Evolutionary conservation across 139 green algal genomes (phyloP).

Genomic region (Pleodorina starrii): DNA sequence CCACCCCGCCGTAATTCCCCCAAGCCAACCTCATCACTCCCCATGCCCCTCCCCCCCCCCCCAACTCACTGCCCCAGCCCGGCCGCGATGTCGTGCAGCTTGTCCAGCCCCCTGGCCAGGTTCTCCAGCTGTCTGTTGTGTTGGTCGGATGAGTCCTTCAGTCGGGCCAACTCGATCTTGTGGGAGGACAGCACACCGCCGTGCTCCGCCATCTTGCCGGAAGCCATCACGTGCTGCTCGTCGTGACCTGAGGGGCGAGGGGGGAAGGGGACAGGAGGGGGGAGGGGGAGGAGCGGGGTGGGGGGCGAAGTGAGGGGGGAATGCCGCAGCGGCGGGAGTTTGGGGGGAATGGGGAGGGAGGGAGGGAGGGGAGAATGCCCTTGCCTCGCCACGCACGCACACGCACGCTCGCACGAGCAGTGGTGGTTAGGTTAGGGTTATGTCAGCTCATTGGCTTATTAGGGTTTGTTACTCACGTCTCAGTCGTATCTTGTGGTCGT

Average conservation of each 20-base stretch:
- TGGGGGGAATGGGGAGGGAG: no score
- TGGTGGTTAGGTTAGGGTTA: no score
- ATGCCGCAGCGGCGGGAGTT: no score
- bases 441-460: no score
- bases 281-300: background rate
- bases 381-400: no score
- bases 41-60: background rate
- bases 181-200: background rate
- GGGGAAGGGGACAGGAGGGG: background rate
- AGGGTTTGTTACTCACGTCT: slow-evolving; percentile 50
- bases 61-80: slow-evolving; percentile 20
- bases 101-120: slow-evolving; percentile 16
- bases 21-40: background rate
- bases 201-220: slow-evolving; percentile 50
- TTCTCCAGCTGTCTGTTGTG: background rate
- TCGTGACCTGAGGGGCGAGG: slow-evolving; percentile 26
- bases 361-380: no score
- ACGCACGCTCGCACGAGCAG: no score
- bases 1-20: no score
- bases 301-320: no score
- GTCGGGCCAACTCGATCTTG: slow-evolving; percentile 15
- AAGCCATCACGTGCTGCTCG: slow-evolving; percentile 30
- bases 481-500: slow-evolving; percentile 12
- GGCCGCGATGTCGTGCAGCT: background rate
- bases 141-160: background rate